Percentiles rank a stretch among this genome's conserved stretches.
Conservation (phyloP, 805 yeast genomes). For the Wickerhamiella azyma region DNA sequence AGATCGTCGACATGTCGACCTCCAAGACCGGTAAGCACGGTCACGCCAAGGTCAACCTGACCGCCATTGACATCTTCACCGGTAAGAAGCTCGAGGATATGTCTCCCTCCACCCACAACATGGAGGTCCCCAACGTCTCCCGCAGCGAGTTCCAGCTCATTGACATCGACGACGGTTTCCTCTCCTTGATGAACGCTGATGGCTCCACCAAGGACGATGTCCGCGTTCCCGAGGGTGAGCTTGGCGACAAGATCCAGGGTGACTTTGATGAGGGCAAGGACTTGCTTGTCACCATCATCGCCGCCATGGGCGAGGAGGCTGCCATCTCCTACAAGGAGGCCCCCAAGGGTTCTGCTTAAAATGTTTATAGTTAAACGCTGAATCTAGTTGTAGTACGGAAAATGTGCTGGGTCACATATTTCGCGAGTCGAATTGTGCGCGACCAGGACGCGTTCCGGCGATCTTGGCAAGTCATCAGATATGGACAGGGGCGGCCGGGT, state of each 20-base stretch:
- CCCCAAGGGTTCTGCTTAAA: slow-evolving; percentile 39
- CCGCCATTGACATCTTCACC: slow-evolving; percentile 97
- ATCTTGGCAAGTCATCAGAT: too few relatives aligned
- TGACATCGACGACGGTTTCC: slow-evolving; percentile 97
- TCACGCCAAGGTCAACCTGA: slow-evolving; percentile 99
- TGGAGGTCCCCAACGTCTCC: slow-evolving; percentile 96
- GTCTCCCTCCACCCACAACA: slow-evolving; percentile 99
- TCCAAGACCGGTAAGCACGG: slow-evolving; percentile 99
- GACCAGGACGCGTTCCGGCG: too few relatives aligned
- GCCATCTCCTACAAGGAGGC: slow-evolving; percentile 98
- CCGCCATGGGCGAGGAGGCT: slow-evolving; percentile 99
- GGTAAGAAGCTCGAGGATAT: slow-evolving; percentile 98
- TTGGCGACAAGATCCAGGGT: slow-evolving; percentile 83
- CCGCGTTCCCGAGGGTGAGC: slow-evolving; percentile 94
- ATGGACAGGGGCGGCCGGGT: too few relatives aligned
- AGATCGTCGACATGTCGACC: slow-evolving; percentile 99
- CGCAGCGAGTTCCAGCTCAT: slow-evolving; percentile 93
- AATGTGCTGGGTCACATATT: too few relatives aligned
- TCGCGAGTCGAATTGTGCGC: too few relatives aligned
- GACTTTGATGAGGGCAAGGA: slow-evolving; percentile 98
- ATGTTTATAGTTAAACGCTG: background rate
- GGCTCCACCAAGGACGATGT: slow-evolving; percentile 99
- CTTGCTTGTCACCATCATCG: slow-evolving; percentile 86
- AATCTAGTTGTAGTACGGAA: background rate
- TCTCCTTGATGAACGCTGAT: slow-evolving; percentile 88